phyloP scores from a whole-genome alignment of 805 yeast species.

The Kodamaea sagamina region DNA sequence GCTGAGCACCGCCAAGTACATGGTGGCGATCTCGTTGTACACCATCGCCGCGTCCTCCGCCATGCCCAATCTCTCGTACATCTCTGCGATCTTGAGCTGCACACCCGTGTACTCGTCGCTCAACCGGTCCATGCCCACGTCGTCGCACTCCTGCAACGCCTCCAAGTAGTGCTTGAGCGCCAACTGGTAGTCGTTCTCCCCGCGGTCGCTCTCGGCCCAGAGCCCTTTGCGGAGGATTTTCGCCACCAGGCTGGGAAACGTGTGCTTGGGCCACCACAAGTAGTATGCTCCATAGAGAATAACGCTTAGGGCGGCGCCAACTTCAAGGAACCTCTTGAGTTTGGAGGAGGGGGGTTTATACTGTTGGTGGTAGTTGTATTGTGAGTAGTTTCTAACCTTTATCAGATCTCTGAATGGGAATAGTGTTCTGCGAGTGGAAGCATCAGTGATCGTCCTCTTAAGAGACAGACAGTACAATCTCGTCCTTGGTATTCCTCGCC shows the following conservation, averaged over 20 bases:
- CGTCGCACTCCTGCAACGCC: conserved; percentile 66
- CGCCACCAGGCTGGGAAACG: conserved; percentile 72
- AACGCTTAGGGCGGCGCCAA: conserved; percentile 15
- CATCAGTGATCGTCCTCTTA: too few species aligned
- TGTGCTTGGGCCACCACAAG: conserved; percentile 65
- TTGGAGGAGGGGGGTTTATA: conserved; percentile 14
- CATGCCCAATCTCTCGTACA: conserved; percentile 72
- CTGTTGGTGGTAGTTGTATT: conserved; percentile 21
- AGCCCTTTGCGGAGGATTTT: conserved; percentile 69
- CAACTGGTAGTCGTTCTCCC: conserved; percentile 57
- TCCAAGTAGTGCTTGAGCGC: conserved; percentile 75
- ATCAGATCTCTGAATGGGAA: too few species aligned
- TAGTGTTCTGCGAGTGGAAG: too few species aligned
- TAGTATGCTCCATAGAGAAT: conserved; percentile 34
- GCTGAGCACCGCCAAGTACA: conserved; percentile 55
- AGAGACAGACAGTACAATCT: too few species aligned
- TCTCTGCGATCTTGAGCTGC: conserved; percentile 82
- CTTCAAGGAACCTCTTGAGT: conserved; percentile 11
- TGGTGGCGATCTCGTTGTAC: conserved; percentile 65
- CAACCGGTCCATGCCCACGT: conserved; percentile 54
- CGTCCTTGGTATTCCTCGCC: too few species aligned
- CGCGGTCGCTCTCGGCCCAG: conserved; percentile 79
- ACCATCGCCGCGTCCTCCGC: conserved; percentile 62
- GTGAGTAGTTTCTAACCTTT: not conserved
- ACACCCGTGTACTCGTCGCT: conserved; percentile 88